Evolutionary conservation across 148 eudicot species (phyloP), one percentile per base, ranked within the genome.

Genomic region (Rhododendron molle): DNA sequence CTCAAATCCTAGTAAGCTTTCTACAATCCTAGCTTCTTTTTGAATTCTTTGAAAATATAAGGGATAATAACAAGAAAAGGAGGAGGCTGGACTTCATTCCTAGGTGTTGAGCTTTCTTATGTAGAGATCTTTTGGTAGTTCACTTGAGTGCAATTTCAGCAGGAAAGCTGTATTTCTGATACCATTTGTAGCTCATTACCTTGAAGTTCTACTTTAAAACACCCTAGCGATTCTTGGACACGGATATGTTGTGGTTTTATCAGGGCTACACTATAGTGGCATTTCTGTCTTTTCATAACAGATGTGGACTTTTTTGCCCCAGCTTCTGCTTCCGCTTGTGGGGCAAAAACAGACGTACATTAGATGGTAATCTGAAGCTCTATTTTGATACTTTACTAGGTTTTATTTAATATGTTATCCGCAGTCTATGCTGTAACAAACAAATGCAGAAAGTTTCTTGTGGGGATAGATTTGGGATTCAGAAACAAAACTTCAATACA

Each of bases 1-100:
- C 84, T 85, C 85, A 49, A 89, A 94, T 91, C 99, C 98, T 32
- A 95, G 99, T 96, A 91, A 93, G 99, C 87, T 79, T 67, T 69
- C 46, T 85, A 21, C 52, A 7, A 14, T 65, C 26, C 54, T 47
- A 58, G 32, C 13, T 67, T 40, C 4, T 20, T 54, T 46, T 49
- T 78, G 36, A 26, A 30, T 52, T 50, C 32, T 20, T 28, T 12
- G 52, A 7, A 36, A 21, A 23, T 23, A 62, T 8, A 23, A 62
- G 28, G 12, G 11, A 62, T 62, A 3, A 8, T 52, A n/a, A n/a
- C 56, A 46, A 78, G 12, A 43, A 46, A 46, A 11, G 26, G 14
- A 78, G 20, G 46, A 36, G 28, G 34, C 5, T 69, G 34, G 10
- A 32, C 20, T 74, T 74, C n/a, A 6, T 58, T 26, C 8, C 20